Evolutionary conservation across 306 rosid genomes (phyloP), one percentile per base, ranked within the genome.

Genomic region (Begonia loranthoides): DNA sequence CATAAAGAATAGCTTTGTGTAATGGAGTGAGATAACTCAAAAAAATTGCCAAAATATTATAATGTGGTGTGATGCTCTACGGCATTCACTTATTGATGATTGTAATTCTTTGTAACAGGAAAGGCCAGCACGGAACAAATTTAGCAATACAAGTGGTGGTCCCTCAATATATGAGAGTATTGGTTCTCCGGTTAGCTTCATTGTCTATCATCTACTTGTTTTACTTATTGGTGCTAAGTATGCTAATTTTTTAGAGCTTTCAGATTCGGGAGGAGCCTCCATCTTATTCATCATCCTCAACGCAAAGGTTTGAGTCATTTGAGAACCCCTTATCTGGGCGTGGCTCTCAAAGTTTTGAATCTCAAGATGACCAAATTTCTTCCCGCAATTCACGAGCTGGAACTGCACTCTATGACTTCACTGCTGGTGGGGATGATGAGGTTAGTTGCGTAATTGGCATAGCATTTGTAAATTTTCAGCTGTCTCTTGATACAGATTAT

Each of bases 391-490:
- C 84, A 16, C 81, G 71, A 66, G 54, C 22, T 48, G 99, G 99
- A 72, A 55, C 72, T 1, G 99, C 99, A 4, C 94, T 90, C 52
- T 90, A 90, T 61, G 99, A 90, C 73, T 90, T 90, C 76, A 82
- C 95, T 10, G 94, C 99, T 0, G 99, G 95, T 68, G 99, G 99
- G 51, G 99, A 90, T 64, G 99, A 90, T 65, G 99, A 90, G 87
- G 99, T 86, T 63, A 73, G 66, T 72, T 28, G 22, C 22, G 3
- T 19, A 0, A 19, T 19, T 2, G 3, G 2, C 2, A 4, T 19
- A 19, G 22, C 22, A 19, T 19, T 19, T 1, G 22, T 19, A 19
- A 2, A 1, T 19, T 19, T 19, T 19, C 1, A 19, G 2, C 22
- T 19, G 22, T 19, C 22, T 19, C 3, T 2, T 19, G 22, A 19